Evolutionary conservation across 2,329 filamentous ascomycete species (phyloP), one percentile per base, ranked within the genome.

Genomic region (Sodiomyces alkalinus): DNA sequence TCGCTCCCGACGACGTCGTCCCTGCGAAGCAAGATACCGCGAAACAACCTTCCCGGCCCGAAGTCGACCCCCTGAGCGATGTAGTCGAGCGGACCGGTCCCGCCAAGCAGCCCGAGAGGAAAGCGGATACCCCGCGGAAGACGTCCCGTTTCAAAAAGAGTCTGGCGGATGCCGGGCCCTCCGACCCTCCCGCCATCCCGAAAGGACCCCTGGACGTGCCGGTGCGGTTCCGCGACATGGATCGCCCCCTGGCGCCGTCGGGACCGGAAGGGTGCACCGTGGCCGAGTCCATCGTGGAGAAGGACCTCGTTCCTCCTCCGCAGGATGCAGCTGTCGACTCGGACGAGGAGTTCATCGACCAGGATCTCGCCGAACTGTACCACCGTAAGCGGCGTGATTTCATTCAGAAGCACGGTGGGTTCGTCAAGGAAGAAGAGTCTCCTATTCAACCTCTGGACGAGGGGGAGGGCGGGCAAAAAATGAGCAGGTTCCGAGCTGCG

Each of bases 351-450:
- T 57, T 86, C 17, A 60, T 87, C 28, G 68, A 79, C 29, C 74
- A 80, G 36, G 79, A 92, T 48, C 74, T 92, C 10, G 76, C 80
- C 6, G 69, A 72, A 20, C 80, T 92, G 45, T 92, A 92, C 50
- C 79, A 92, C 48, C 74, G 71, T 24, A 63, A 81, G 49, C 77
- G 87, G 13, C 92, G 86, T 47, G 71, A 69, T 43, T 75, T 92
- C 52, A 85, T 94, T 30, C 73, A 83, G 40, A 68, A 74, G 41
- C 73, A 90, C 41, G 85, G 85, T 28, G 85, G 85, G 3, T 92
- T 93, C 49, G 56, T 79, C 41, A 67, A 71, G 32, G 70, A 83
- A 40, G 71, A 80, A 33, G 74, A 82, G 34, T 62, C 69, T 29
- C 67, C 68, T 12, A 68, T 74, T 26, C 65, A 79, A 29, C 69